Evolutionary conservation across 305 asterid genomes (phyloP), one percentile per base, ranked within the genome.

Genomic region (Solanum hybrid): DNA sequence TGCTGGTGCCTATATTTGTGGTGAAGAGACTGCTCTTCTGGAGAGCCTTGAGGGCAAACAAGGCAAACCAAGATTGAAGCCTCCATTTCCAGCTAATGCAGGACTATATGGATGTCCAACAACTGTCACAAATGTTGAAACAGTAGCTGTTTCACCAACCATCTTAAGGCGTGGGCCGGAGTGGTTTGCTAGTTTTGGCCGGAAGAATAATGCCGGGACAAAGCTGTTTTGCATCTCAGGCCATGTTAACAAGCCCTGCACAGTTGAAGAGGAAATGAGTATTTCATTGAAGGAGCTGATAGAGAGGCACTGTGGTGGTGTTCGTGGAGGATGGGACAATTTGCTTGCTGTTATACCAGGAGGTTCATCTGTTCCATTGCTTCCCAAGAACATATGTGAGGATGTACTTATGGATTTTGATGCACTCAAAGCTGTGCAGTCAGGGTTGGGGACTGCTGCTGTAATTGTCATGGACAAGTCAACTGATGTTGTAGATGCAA

Each of bases 11-110:
- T 97, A 97, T 89, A 97, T 97, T 60, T 97, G 99, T 56, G 99
- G 99, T 82, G 99, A 97, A 93, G 99, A 97, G 93, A 97, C 99
- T 0, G 99, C 99, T 87, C 99, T 97, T 92, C 91, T 97, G 36
- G 99, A 97, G 93, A 97, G 99, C 92, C 98, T 97, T n/a, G 99
- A 97, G 95, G 99, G 98, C 8, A 97, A 96, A 87, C 99, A 96
- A 93, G 99, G 99, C 42, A 97, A 97, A 88, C 99, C 98, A 19
- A 94, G 99, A 82, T 90, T 97, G 95, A 96, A 97, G 96, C 99
- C 99, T 90, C 99, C 98, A 69, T 97, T 97, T 92, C 99, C 99
- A 11, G 99, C 99, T 87, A 97, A 97, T 89, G 92, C 99, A 2
- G 99, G 99, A 56, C 94, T 97, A 12, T 97, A 97, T 27, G 99